Base-by-base conservation (phyloP, 495 filamentous ascomycete species). In the Penicillium daleae region DNA sequence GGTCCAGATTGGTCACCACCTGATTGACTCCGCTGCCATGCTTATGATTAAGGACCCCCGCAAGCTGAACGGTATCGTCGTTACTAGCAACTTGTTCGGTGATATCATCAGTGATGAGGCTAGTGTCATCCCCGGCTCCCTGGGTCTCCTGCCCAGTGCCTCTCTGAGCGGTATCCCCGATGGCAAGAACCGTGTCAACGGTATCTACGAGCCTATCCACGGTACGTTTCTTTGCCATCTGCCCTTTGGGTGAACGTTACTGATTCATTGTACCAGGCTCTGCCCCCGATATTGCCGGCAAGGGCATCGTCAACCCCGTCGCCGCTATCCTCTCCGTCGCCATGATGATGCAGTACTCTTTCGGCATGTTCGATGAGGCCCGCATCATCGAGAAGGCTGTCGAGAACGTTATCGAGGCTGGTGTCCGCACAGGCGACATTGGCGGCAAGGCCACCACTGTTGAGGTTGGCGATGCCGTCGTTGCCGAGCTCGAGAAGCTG, bases 171-270 rank as follows among this genome's bases (percentile, higher is more conserved):
- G 90, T 22, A 87, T 96, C 49, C 95, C 95, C 1, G 93, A 97
- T 79, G 82, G 82, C 13, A 79, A 81, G 74, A 74, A 70, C 57
- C 74, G 74, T 68, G 75, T 81, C 27, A 82, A 80, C 60, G 87
- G 95, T 68, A 97, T 99, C 69, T 99, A 97, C 73, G 95, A 98
- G 83, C 96, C 96, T 33, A 98, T 98, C 66, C 96, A 99, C 75
- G 96, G 93, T 91, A 78, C 68, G 85, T 5, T 59, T 58, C 22
- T 27, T 35, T 35, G 32, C 27, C 53, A 62, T 31, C 55, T 57
- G 53, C 15, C 42, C 17, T 15, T 4, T 17, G 15, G 35, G 49
- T 57, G 19, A 31, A 12, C 49, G 35, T n/a, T 60, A 54, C 64
- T 65, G 59, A 72, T 48, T 49, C 13, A 26, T 42, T 27, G 19